A percentile compares a stretch with the other conserved stretches of the same genome.
Conservation (phyloP, 1,284 basidiomycete species). For the Kwoniella shivajii region DNA sequence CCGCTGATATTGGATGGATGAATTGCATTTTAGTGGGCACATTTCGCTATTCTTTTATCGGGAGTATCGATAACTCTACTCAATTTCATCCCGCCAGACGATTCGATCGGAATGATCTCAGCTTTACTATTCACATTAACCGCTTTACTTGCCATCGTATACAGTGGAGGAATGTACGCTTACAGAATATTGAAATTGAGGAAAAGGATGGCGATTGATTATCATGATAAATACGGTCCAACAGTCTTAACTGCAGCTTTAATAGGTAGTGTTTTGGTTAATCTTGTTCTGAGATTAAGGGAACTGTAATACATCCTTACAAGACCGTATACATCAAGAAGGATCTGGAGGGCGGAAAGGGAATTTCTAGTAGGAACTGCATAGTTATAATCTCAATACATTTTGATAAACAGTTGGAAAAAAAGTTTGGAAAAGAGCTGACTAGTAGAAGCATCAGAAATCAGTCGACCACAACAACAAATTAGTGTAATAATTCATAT, state of each 20-base stretch:
- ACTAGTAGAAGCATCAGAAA: too few species aligned
- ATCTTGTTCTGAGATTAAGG: slow-evolving; percentile 61
- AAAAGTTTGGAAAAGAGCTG: too few species aligned
- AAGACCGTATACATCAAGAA: too few species aligned
- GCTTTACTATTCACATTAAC: slow-evolving; percentile 85
- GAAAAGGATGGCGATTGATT: slow-evolving; percentile 69
- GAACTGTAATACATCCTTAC: too few species aligned
- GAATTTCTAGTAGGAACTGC: too few species aligned
- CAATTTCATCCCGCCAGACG: slow-evolving; percentile 79
- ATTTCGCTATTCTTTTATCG: slow-evolving; percentile 85
- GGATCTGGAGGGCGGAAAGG: too few species aligned
- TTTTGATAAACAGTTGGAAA: too few species aligned
- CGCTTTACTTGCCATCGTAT: slow-evolving; percentile 85
- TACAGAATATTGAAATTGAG: slow-evolving; percentile 78
- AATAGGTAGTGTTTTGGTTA: slow-evolving; percentile 71
- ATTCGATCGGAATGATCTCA: slow-evolving; percentile 76
- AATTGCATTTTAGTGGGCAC: slow-evolving; percentile 68
- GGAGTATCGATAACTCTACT: slow-evolving; percentile 86
- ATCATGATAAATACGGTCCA: slow-evolving; percentile 86
- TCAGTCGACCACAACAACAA: too few species aligned
- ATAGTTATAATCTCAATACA: too few species aligned
- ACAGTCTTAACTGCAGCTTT: slow-evolving; percentile 72
- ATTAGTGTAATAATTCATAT: too few species aligned
- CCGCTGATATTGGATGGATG: neutral
- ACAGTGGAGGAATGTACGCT: slow-evolving; percentile 85